phyloP scores from a whole-genome alignment of 1,284 basidiomycete species.

The Singerocomus rubriflavus region DNA sequence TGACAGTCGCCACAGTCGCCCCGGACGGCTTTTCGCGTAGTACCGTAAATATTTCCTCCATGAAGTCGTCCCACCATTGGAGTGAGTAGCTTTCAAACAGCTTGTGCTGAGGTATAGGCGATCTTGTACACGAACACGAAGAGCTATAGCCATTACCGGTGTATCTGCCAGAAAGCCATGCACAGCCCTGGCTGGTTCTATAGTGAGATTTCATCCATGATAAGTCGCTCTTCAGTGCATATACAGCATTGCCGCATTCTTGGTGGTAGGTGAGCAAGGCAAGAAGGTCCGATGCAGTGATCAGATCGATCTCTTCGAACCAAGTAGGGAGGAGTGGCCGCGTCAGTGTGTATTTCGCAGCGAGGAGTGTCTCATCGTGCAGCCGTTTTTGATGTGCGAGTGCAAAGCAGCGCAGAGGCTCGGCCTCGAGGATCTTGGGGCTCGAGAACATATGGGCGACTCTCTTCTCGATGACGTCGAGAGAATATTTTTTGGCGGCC shows the following conservation, averaged over 20 bases:
- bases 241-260: slow-evolving; percentile 15
- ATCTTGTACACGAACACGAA: not conserved
- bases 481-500: slow-evolving; percentile 19
- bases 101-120: not conserved
- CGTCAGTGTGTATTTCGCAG: slow-evolving; percentile 19
- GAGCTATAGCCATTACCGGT: too few species aligned
- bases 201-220: slow-evolving; percentile 22
- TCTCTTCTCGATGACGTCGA: slow-evolving; percentile 14
- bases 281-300: slow-evolving; percentile 20
- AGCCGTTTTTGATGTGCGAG: slow-evolving; percentile 7
- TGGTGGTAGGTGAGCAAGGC: slow-evolving; percentile 19
- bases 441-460: slow-evolving; percentile 5
- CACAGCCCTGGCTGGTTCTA: not conserved
- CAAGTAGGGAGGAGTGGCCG: slow-evolving; percentile 17
- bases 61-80: slow-evolving; percentile 23
- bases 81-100: not conserved
- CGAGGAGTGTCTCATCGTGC: slow-evolving; percentile 10
- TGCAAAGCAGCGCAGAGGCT: slow-evolving; percentile 21
- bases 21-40: slow-evolving; percentile 18
- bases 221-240: not conserved
- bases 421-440: slow-evolving; percentile 13
- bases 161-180: slow-evolving; percentile 9
- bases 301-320: slow-evolving; percentile 19
- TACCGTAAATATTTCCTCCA: slow-evolving; percentile 5
- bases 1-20: slow-evolving; percentile 9